phyloP scores from a whole-genome alignment of 805 yeast genomes.

The Dipodascopsis uninucleata region DNA sequence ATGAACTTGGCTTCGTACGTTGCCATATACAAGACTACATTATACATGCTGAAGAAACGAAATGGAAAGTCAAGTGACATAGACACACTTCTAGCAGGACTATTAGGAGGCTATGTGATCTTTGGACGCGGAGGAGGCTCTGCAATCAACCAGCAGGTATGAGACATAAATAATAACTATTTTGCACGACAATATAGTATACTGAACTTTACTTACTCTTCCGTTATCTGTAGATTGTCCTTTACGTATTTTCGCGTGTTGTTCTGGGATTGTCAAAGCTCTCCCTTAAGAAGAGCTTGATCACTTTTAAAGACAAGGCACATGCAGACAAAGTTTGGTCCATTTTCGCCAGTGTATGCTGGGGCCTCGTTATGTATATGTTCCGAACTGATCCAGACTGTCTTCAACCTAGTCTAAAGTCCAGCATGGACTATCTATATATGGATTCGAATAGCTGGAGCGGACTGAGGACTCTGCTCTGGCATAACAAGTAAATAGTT shows the following conservation, averaged over 20 bases:
- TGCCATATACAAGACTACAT: constrained; percentile 45
- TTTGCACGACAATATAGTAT: constrained; percentile 1
- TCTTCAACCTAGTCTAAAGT: constrained; percentile 61
- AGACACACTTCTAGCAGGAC: constrained; percentile 39
- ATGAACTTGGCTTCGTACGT: constrained; percentile 55
- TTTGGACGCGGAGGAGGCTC: constrained; percentile 42
- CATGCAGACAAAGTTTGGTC: constrained; percentile 48
- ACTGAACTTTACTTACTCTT: constrained; percentile 11
- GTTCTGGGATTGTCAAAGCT: constrained; percentile 58
- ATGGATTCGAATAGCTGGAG: constrained; percentile 55
- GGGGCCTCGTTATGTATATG: constrained; percentile 73
- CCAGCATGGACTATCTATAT: constrained; percentile 68
- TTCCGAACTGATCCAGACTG: constrained; percentile 60
- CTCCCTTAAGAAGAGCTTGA: constrained; percentile 33
- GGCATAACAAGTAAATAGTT: constrained; percentile 25
- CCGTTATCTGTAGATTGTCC: constrained; percentile 58
- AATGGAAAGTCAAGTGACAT: constrained; percentile 19
- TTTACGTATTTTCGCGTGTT: constrained; percentile 69
- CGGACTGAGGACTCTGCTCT: constrained; percentile 46
- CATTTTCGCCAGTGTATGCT: constrained; percentile 56
- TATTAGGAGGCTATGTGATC: constrained; percentile 41
- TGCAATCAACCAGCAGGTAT: constrained; percentile 30
- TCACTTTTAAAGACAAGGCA: constrained; percentile 16
- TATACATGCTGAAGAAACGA: constrained; percentile 31
- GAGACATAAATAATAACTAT: constrained; percentile 4